Conservation (phyloP, 768 basidiomycete species). For the Cubamyces sp. region DNA sequence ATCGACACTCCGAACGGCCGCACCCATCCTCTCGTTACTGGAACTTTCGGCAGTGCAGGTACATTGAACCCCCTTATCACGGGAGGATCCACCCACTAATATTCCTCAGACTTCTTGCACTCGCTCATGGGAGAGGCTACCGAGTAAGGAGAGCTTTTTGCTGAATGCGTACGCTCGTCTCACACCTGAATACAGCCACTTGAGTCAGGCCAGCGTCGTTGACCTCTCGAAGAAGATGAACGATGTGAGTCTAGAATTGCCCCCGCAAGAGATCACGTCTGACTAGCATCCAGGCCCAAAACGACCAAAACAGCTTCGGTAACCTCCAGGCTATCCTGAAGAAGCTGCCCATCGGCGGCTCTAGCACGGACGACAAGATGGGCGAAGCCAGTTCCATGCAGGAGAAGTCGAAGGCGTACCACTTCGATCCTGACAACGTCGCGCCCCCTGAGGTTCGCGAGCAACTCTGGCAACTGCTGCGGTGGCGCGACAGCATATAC, state of each 20-base stretch:
- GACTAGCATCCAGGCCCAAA: slow-evolving; percentile 31
- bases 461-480: slow-evolving; percentile 57
- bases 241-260: slow-evolving; percentile 32
- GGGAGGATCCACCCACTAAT: slow-evolving; percentile 5
- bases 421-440: slow-evolving; percentile 64
- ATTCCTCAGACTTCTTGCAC: slow-evolving; percentile 62
- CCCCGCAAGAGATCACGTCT: not conserved
- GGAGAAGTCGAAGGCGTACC: slow-evolving; percentile 57
- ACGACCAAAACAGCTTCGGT: slow-evolving; percentile 39
- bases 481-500: slow-evolving; percentile 67
- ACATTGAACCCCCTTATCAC: not conserved
- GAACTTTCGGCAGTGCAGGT: slow-evolving; percentile 56
- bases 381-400: slow-evolving; percentile 60
- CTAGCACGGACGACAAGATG: slow-evolving; percentile 50
- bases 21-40: slow-evolving; percentile 67
- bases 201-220: slow-evolving; percentile 65
- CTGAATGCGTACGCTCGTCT: not conserved
- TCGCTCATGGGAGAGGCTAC: slow-evolving; percentile 68
- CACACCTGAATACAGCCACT: slow-evolving; percentile 41
- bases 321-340: slow-evolving; percentile 49
- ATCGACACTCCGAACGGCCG: slow-evolving; percentile 58
- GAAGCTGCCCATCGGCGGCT: slow-evolving; percentile 55
- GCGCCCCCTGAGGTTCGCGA: slow-evolving; percentile 66
- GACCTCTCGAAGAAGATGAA: slow-evolving; percentile 57
- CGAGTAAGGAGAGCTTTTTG: slow-evolving; percentile 46